Conservation (phyloP, 352 stramenopile species). For the Globisporangium irregulare region DNA sequence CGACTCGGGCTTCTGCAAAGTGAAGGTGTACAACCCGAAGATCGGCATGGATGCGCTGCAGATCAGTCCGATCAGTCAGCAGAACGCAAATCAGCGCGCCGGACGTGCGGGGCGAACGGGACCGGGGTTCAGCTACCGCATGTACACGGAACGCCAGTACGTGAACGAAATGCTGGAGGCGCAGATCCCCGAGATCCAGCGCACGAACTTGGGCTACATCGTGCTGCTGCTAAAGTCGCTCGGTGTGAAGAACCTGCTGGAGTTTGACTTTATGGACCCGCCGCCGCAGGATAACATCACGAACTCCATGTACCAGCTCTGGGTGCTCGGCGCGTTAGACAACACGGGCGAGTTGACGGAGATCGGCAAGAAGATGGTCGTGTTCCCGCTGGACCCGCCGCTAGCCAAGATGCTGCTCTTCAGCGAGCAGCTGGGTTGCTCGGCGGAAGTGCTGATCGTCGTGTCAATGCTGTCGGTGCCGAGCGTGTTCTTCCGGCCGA, state of each 20-base stretch:
- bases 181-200: constrained; percentile 98
- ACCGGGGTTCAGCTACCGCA: constrained; percentile 91
- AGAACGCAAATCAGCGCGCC: constrained; percentile 97
- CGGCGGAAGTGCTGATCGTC: constrained; percentile 94
- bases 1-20: constrained; percentile 97
- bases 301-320: constrained; percentile 99
- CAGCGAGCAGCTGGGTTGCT: constrained; percentile 92
- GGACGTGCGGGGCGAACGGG: constrained; percentile 92
- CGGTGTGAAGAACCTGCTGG: constrained; percentile 93
- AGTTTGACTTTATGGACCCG: constrained; percentile 99
- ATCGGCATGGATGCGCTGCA: constrained; percentile 99
- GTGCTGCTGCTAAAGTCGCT: constrained; percentile 98
- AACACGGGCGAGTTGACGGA: constrained; percentile 96
- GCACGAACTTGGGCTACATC: constrained; percentile 97
- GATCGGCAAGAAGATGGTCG: constrained; percentile 97
- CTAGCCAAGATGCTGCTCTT: constrained; percentile 96
- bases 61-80: constrained; percentile 94
- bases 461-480: constrained; percentile 98
- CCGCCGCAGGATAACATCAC: constrained; percentile 96
- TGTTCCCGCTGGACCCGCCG: constrained; percentile 97
- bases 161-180: constrained; percentile 96
- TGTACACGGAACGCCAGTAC: constrained; percentile 98
- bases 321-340: constrained; percentile 97
- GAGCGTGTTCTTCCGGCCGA: constrained; percentile 96
- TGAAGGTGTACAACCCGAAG: constrained; percentile 99